A percentile compares a stretch with the other conserved stretches of the same genome.
Conservation (phyloP, 768 basidiomycete genomes). For the Favolaschia claudopus region DNA sequence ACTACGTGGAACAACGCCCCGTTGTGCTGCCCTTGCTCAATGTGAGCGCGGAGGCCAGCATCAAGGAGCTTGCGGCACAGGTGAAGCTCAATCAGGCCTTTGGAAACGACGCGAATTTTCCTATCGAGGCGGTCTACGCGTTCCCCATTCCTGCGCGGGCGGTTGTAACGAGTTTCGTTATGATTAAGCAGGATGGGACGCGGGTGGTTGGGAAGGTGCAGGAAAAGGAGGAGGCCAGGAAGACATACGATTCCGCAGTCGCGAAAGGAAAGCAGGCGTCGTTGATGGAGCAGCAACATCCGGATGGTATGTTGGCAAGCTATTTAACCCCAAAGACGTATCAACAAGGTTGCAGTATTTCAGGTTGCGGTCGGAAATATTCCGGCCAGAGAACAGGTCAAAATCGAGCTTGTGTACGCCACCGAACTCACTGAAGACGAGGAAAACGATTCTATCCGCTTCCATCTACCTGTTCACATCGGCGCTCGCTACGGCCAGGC, state of each 20-base stretch:
- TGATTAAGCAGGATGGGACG: slow-evolving; percentile 24
- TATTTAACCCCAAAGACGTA: background rate
- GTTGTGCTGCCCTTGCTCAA: slow-evolving; percentile 20
- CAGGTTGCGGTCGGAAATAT: slow-evolving; percentile 25
- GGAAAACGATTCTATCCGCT: slow-evolving; percentile 22
- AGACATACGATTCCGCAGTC: slow-evolving; percentile 20
- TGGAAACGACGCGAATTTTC: slow-evolving; percentile 15
- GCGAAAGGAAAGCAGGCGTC: slow-evolving; percentile 20
- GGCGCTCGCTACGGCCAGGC: slow-evolving; percentile 21
- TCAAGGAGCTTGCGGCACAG: slow-evolving; percentile 26
- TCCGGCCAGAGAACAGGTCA: slow-evolving; percentile 12
- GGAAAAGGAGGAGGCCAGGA: slow-evolving; percentile 25
- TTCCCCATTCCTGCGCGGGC: slow-evolving; percentile 28
- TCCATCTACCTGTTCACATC: slow-evolving; percentile 21
- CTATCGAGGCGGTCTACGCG: slow-evolving; percentile 22
- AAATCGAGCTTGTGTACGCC: slow-evolving; percentile 23
- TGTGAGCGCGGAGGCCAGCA: slow-evolving; percentile 20
- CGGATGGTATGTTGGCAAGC: slow-evolving; percentile 16
- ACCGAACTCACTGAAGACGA: slow-evolving; percentile 25
- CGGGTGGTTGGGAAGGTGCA: slow-evolving; percentile 21
- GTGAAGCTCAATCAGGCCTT: slow-evolving; percentile 28
- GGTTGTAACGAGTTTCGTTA: slow-evolving; percentile 15
- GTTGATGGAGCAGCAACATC: slow-evolving; percentile 20
- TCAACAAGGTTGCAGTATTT: slow-evolving; percentile 16
- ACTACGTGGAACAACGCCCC: background rate